A percentile compares a stretch with the other conserved stretches of the same genome.
Evolutionary conservation across 2,329 filamentous ascomycete species (phyloP).

Genomic region (Calonectria crousiana): DNA sequence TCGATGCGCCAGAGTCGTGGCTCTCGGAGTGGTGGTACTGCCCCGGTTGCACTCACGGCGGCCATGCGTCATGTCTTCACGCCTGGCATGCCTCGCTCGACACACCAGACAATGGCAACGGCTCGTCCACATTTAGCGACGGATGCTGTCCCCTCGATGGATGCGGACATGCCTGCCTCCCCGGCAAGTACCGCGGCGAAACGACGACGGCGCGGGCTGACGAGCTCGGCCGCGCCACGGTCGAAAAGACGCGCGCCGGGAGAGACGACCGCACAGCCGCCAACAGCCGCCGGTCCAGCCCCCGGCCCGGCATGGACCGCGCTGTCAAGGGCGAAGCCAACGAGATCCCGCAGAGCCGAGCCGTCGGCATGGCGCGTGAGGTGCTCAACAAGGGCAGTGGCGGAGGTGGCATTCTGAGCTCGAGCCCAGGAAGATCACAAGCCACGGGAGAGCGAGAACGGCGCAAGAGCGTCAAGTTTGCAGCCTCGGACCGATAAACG

Average conservation of each 20-base stretch:
- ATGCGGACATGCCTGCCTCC: slow-evolving; percentile 73
- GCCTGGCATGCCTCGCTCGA: slow-evolving; percentile 65
- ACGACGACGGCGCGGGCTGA: slow-evolving; percentile 59
- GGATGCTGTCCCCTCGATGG: slow-evolving; percentile 75
- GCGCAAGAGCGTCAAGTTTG: slow-evolving; percentile 75
- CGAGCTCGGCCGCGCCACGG: slow-evolving; percentile 63
- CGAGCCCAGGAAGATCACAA: slow-evolving; percentile 59
- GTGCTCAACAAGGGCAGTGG: slow-evolving; percentile 53
- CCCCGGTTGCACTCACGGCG: slow-evolving; percentile 72
- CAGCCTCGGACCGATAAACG: slow-evolving; percentile 50
- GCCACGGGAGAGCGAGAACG: slow-evolving; percentile 62
- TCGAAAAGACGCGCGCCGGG: slow-evolving; percentile 51
- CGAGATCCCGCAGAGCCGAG: slow-evolving; percentile 70
- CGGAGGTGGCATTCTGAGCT: slow-evolving; percentile 58
- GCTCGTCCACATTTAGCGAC: slow-evolving; percentile 55
- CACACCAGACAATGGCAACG: slow-evolving; percentile 27
- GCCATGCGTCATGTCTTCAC: slow-evolving; percentile 70
- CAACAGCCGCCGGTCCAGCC: slow-evolving; percentile 46
- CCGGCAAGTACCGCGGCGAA: slow-evolving; percentile 67
- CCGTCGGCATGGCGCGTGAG: slow-evolving; percentile 71
- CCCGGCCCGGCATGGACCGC: slow-evolving; percentile 39
- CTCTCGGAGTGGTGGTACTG: slow-evolving; percentile 72
- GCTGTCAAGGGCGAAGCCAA: slow-evolving; percentile 59
- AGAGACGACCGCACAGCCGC: slow-evolving; percentile 42
- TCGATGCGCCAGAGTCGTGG: slow-evolving; percentile 39